Conservation (phyloP, 2,329 filamentous ascomycete genomes). For the Aspergillus pseudoviridinutans region DNA sequence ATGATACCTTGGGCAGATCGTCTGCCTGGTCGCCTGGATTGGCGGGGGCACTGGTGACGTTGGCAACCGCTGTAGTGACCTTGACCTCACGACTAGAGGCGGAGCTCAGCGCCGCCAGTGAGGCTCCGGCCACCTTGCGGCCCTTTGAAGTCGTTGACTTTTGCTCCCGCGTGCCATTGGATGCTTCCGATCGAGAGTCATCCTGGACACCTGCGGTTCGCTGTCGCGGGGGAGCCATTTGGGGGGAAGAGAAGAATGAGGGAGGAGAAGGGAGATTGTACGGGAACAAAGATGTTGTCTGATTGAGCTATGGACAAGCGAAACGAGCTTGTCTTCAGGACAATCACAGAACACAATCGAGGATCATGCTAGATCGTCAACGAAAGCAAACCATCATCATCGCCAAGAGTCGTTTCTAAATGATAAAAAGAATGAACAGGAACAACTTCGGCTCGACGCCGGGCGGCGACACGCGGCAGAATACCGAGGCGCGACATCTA, state of each 20-base stretch:
- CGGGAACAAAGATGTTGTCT: background rate
- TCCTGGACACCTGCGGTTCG: conserved; percentile 38
- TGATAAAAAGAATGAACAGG: conserved; percentile 6
- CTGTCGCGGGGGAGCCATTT: conserved; percentile 46
- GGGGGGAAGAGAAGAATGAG: conserved; percentile 9
- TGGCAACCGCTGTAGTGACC: conserved; percentile 22
- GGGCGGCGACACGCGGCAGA: conserved; percentile 32
- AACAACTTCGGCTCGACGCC: conserved; percentile 15
- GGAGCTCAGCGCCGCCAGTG: conserved; percentile 4
- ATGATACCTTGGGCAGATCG: conserved; percentile 30
- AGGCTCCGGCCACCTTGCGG: conserved; percentile 24
- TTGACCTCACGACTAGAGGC: conserved; percentile 14
- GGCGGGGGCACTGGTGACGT: conserved; percentile 29
- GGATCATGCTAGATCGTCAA: background rate
- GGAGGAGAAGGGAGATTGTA: background rate
- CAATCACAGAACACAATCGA: too few species aligned
- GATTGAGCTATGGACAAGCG: background rate
- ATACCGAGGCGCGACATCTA: conserved; percentile 23
- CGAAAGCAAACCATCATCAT: background rate
- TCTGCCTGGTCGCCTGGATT: conserved; percentile 14
- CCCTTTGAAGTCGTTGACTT: conserved; percentile 29
- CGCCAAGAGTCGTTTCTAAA: background rate
- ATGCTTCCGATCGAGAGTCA: conserved; percentile 47
- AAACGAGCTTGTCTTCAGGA: background rate
- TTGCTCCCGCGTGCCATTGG: conserved; percentile 40